These are phyloP conservation scores for Chytriomyces sp. DNA, from an alignment of 192 early-diverging fungal species.

Conservation along the genomic window DNA sequence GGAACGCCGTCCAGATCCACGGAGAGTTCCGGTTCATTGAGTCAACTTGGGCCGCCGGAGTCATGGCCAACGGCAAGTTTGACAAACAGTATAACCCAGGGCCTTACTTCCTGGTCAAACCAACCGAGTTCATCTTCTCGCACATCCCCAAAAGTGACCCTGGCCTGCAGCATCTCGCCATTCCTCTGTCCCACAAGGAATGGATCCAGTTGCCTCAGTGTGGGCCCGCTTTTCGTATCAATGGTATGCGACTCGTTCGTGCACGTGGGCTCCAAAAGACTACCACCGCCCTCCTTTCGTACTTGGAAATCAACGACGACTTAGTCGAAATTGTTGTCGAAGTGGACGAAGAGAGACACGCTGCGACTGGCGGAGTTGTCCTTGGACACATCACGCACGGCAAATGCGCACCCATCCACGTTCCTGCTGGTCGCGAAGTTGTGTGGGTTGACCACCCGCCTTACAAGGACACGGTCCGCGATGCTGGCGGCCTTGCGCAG, in stretches of 20 bases:
- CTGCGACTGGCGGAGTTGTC: constrained; percentile 8
- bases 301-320: constrained; percentile 22
- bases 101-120: constrained; percentile 61
- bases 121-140: constrained; percentile 60
- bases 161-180: constrained; percentile 55
- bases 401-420: not conserved
- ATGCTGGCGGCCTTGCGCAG: constrained; percentile 9
- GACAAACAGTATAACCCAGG: constrained; percentile 51
- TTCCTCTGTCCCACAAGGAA: constrained; percentile 50
- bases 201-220: constrained; percentile 49
- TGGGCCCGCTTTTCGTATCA: constrained; percentile 21
- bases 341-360: not conserved
- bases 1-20: constrained; percentile 59
- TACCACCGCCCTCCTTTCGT: constrained; percentile 5
- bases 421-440: not conserved
- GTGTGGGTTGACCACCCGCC: constrained; percentile 17
- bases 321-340: constrained; percentile 23
- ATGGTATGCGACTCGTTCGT: constrained; percentile 26
- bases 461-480: constrained; percentile 14
- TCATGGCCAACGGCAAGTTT: constrained; percentile 45
- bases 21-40: constrained; percentile 62
- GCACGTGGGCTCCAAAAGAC: constrained; percentile 4
- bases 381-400: constrained; percentile 23
- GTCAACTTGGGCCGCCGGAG: constrained; percentile 65
- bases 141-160: constrained; percentile 56